These are phyloP conservation scores for Aspergillus nomiae DNA, from an alignment of 2,329 filamentous ascomycete species.

Conservation along the genomic window DNA sequence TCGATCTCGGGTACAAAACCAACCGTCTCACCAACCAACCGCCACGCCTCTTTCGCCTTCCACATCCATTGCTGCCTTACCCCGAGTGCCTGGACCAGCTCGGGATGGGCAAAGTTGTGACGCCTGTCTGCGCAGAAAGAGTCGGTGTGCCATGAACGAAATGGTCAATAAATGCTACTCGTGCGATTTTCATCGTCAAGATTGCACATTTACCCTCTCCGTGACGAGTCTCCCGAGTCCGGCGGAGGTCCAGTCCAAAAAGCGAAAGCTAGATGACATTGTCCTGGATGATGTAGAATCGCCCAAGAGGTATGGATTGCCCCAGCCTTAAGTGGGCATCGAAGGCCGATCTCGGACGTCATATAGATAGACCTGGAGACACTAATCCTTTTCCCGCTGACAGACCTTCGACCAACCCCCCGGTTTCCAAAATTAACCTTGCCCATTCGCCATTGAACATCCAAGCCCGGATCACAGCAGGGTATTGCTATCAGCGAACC, in stretches of 20 bases:
- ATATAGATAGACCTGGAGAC: conserved; percentile 16
- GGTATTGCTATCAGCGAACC: conserved; percentile 40
- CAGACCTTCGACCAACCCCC: conserved; percentile 29
- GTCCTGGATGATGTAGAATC: conserved; percentile 30
- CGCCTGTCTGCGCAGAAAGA: conserved; percentile 46
- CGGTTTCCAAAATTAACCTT: conserved; percentile 24
- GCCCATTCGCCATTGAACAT: conserved; percentile 19
- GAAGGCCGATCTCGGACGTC: conserved; percentile 25
- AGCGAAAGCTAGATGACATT: conserved; percentile 42
- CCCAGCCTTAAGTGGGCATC: conserved; percentile 10
- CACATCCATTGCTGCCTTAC: conserved; percentile 24
- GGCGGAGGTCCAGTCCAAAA: conserved; percentile 35
- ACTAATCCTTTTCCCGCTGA: conserved; percentile 20
- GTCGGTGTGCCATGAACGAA: conserved; percentile 47
- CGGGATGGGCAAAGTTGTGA: conserved; percentile 45
- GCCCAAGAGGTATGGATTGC: conserved; percentile 38
- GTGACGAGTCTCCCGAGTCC: conserved; percentile 19
- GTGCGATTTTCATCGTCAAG: conserved; percentile 48
- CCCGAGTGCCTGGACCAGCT: conserved; percentile 28
- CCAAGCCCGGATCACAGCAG: conserved; percentile 31
- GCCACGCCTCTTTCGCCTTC: conserved; percentile 21
- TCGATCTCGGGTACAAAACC: conserved; percentile 26
- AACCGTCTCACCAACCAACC: conserved; percentile 23
- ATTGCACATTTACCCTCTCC: conserved; percentile 44
- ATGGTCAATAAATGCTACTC: conserved; percentile 47